Conservation (phyloP, 1,139 yeast species). For the Hemisphaericaspora subhashii region DNA sequence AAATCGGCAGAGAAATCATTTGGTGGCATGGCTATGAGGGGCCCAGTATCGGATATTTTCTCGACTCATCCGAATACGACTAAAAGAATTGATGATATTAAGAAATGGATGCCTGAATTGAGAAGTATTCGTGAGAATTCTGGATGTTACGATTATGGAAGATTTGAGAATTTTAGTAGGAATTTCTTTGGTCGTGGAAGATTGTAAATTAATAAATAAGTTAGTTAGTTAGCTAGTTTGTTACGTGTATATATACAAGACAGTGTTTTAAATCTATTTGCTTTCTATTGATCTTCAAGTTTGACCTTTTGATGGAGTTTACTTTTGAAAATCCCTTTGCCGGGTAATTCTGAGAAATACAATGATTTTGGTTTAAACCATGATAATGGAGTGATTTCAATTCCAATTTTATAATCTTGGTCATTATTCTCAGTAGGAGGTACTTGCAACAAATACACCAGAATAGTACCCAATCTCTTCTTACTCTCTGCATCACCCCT, state of each 20-base stretch:
- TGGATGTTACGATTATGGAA: conserved; percentile 27
- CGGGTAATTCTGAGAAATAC: conserved; percentile 1
- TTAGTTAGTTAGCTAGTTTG: too few species aligned
- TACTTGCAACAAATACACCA: conserved; percentile 30
- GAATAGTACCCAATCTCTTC: conserved; percentile 33
- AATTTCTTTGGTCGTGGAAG: conserved; percentile 19
- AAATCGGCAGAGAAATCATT: conserved; percentile 47
- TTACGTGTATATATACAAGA: conserved; percentile 1
- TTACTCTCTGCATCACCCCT: conserved; percentile 18
- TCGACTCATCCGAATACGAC: conserved; percentile 90
- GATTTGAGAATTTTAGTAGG: conserved; percentile 19
- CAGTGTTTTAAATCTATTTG: not conserved
- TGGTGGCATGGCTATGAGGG: conserved; percentile 15
- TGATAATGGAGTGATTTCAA: conserved; percentile 28
- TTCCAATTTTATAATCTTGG: conserved; percentile 23
- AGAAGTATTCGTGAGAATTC: conserved; percentile 37
- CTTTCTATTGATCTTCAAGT: not conserved
- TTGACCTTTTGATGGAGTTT: conserved; percentile 1
- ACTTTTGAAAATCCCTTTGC: not conserved
- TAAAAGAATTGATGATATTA: conserved; percentile 68
- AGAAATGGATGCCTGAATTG: conserved; percentile 74
- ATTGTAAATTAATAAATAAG: not conserved
- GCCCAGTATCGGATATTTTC: conserved; percentile 53
- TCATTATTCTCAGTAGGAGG: conserved; percentile 14
- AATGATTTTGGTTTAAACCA: conserved; percentile 5